Percentiles rank a stretch among this genome's conserved stretches.
These are phyloP conservation scores for Scedosporium dehoogii DNA, from an alignment of 2,329 filamentous ascomycete genomes.

Conservation along the genomic window DNA sequence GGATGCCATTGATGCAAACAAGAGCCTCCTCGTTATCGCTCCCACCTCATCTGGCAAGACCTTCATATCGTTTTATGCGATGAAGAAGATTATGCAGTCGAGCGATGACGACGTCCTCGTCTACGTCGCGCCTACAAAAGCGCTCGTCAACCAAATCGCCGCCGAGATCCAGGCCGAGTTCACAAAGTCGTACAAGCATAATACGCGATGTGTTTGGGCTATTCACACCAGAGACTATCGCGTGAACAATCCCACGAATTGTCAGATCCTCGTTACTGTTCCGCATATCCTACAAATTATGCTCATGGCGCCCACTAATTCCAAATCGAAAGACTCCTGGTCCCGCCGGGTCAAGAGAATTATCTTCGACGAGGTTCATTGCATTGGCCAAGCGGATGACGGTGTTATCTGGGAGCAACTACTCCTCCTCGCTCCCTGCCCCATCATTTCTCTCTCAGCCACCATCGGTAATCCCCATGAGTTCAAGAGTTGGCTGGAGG, in stretches of 20 bases:
- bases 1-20: constrained; percentile 59
- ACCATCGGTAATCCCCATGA: constrained; percentile 67
- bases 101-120: constrained; percentile 63
- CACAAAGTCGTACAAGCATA: constrained; percentile 51
- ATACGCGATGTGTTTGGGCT: constrained; percentile 61
- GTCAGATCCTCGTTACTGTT: constrained; percentile 68
- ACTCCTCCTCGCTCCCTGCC: constrained; percentile 62
- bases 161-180: constrained; percentile 69
- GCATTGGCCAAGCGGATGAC: constrained; percentile 66
- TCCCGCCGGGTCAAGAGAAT: constrained; percentile 59
- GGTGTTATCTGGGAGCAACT: constrained; percentile 73
- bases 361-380: constrained; percentile 77
- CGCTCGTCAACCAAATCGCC: constrained; percentile 74
- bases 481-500: constrained; percentile 58
- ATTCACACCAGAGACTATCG: constrained; percentile 69
- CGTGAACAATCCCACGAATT: constrained; percentile 62
- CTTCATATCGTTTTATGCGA: constrained; percentile 77
- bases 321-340: constrained; percentile 46
- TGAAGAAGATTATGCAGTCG: constrained; percentile 62
- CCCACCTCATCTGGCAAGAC: constrained; percentile 75
- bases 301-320: constrained; percentile 56
- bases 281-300: constrained; percentile 73
- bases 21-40: constrained; percentile 65
- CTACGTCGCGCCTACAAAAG: constrained; percentile 74
- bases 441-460: constrained; percentile 69